Base-by-base conservation (phyloP, 768 basidiomycete species). In the Russula sp. region DNA sequence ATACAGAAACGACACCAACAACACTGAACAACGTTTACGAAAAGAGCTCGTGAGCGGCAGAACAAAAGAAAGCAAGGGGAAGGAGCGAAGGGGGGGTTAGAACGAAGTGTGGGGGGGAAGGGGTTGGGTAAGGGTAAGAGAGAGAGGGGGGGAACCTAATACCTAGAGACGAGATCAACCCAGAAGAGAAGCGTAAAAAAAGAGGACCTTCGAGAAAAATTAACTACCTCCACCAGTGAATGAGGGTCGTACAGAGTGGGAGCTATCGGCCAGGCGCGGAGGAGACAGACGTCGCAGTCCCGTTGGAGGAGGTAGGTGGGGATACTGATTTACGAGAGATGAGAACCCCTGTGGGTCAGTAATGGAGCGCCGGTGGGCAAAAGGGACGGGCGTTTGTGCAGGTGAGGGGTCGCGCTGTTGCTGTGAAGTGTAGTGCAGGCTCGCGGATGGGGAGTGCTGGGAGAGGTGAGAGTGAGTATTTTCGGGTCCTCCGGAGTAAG, bases 331-430 rank as follows among this genome's bases (percentile, higher is more conserved):
- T 79, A 73, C 41, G 80, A 73, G 59, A 73, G 74, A 70, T 77
- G 83, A 18, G 51, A 64, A 60, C 51, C 76, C 76, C 65, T 81
- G 82, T 25, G 83, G 78, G 50, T 85, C 85, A 35, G 81, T 82
- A 54, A 81, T 74, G 42, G 83, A 77, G 54, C 85, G 79, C 63
- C 84, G 78, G 65, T 82, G 83, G 43, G 78, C 77, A 69, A 80
- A 86, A 14, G 81, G 73, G 59, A 80, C 66, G 45, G 79, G 69
- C 9, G 76, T 72, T 56, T 82, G 78, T 7, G 64, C 50, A 29
- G 65, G 67, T 36, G 69, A 53, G 56, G 63, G 22, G 25, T 68
- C 66, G 52, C 66, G 69, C 43, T 57, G 59, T 41, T 67, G 66
- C 56, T 67, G 67, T 22, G 78, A 73, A 58, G 72, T 61, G 53